Percentiles rank a stretch among this genome's conserved stretches.
phyloP scores from a whole-genome alignment of 83 land plant genomes.

The Diphasiastrum complanatum region DNA sequence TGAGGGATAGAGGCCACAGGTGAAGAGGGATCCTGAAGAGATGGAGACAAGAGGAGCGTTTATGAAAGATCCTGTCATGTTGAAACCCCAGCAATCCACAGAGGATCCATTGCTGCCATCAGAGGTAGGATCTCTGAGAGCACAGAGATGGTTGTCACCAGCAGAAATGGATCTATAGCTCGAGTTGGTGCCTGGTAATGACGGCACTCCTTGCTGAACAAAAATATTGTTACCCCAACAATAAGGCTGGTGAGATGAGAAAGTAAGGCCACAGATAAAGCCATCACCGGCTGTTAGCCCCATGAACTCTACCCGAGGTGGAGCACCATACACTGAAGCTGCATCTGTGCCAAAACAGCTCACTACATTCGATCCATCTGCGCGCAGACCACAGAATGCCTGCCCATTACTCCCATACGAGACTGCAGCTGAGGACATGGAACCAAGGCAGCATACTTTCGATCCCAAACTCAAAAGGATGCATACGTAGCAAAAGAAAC shows the following conservation, averaged over 20 bases:
- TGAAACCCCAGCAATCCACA: slow-evolving; percentile 88
- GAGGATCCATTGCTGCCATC: slow-evolving; percentile 15
- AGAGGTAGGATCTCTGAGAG: slow-evolving; percentile 28
- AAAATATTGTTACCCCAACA: slow-evolving; percentile 75
- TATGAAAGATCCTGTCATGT: slow-evolving; percentile 50
- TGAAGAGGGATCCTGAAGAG: slow-evolving; percentile 61
- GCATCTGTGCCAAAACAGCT: slow-evolving; percentile 61
- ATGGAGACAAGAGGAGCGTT: slow-evolving; percentile 46
- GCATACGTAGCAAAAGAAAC: no score
- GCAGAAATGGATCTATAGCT: slow-evolving; percentile 55
- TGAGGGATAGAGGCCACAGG: slow-evolving; percentile 50
- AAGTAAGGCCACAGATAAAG: slow-evolving; percentile 65
- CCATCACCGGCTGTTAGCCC: slow-evolving; percentile 78
- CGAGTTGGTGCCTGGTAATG: slow-evolving; percentile 32
- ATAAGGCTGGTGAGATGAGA: slow-evolving; percentile 45
- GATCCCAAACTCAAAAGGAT: slow-evolving; percentile 1
- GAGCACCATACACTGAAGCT: slow-evolving; percentile 60
- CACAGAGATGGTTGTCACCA: slow-evolving; percentile 79
- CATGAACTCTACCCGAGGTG: slow-evolving; percentile 35
- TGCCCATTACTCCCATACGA: slow-evolving; percentile 77
- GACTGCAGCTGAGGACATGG: slow-evolving; percentile 65
- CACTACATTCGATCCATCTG: slow-evolving; percentile 53
- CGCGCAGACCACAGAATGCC: slow-evolving; percentile 52
- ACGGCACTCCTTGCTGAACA: slow-evolving; percentile 61
- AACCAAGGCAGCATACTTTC: slow-evolving; percentile 41